phyloP scores from a whole-genome alignment of 768 basidiomycete genomes.

The Lyophyllum atratum region DNA sequence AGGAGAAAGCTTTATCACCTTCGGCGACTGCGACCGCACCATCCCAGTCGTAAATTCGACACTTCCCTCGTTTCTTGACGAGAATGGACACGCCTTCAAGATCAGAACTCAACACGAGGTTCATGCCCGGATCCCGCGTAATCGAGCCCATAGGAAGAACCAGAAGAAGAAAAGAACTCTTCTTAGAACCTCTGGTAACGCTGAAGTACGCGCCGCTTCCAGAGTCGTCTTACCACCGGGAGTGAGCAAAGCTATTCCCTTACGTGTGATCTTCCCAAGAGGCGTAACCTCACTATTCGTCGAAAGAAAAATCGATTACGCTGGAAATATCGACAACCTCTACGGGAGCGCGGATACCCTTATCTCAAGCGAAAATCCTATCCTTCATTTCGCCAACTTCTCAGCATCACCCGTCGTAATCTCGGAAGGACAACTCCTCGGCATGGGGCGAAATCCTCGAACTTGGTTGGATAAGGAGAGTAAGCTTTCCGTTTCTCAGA shows the following conservation, averaged over 20 bases:
- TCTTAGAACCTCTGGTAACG: too few relatives aligned
- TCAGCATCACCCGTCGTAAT: too few relatives aligned
- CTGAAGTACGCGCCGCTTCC: neutral
- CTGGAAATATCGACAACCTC: constrained; percentile 6
- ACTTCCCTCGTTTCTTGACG: too few relatives aligned
- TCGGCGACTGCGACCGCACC: too few relatives aligned
- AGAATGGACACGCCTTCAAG: neutral
- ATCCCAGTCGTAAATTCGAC: too few relatives aligned
- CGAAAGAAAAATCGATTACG: constrained; percentile 6
- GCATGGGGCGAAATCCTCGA: constrained; percentile 7
- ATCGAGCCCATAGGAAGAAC: neutral
- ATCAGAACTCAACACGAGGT: neutral
- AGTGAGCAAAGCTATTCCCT: too few relatives aligned
- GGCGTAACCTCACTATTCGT: too few relatives aligned
- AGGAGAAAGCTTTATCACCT: neutral
- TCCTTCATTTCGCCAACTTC: too few relatives aligned
- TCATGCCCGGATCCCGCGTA: neutral
- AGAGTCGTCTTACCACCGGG: constrained; percentile 14
- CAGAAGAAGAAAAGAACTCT: neutral
- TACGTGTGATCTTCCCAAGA: too few relatives aligned
- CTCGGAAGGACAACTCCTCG: constrained; percentile 19
- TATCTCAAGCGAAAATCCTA: too few relatives aligned
- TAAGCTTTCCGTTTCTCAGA: neutral
- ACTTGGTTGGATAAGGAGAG: constrained; percentile 15
- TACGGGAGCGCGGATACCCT: too few relatives aligned